A percentile compares a stretch with the other conserved stretches of the same genome.
These are phyloP conservation scores for Lactuca sativa DNA, from an alignment of 129 eudicot genomes.

Conservation along the genomic window DNA sequence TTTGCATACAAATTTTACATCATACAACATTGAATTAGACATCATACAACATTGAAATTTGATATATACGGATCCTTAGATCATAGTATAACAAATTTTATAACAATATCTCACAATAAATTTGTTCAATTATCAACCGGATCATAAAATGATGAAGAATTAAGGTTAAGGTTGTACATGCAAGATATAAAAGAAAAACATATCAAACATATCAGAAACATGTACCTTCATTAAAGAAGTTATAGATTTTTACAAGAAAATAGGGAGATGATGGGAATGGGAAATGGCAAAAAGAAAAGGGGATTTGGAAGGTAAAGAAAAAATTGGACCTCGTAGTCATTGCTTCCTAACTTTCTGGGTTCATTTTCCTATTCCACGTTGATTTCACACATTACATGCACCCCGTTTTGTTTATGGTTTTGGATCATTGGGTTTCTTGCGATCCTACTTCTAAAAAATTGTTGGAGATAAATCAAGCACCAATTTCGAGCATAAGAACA, in stretches of 20 bases:
- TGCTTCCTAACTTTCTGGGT: constrained; percentile 28
- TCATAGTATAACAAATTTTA: too few relatives aligned
- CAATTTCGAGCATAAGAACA: too few relatives aligned
- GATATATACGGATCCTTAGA: too few relatives aligned
- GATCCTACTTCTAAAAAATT: too few relatives aligned
- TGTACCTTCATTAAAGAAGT: constrained; percentile 5
- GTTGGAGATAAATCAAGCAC: too few relatives aligned
- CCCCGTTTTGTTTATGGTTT: neutral
- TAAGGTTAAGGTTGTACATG: neutral
- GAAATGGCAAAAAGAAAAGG: neutral
- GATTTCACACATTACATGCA: constrained; percentile 33
- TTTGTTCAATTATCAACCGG: neutral
- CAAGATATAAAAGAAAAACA: neutral
- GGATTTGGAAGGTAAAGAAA: constrained; percentile 16
- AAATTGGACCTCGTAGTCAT: constrained; percentile 25
- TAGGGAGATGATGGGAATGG: neutral
- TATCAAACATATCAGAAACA: neutral
- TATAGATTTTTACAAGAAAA: neutral
- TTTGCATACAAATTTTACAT: too few relatives aligned
- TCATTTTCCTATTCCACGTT: constrained; percentile 25
- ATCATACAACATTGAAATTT: too few relatives aligned
- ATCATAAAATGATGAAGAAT: neutral
- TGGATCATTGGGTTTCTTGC: too few relatives aligned
- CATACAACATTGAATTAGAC: too few relatives aligned
- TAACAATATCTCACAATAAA: too few relatives aligned